These are phyloP conservation scores for Iris macrosiphon DNA, from an alignment of 106 monocot genomes.

Conservation along the genomic window DNA sequence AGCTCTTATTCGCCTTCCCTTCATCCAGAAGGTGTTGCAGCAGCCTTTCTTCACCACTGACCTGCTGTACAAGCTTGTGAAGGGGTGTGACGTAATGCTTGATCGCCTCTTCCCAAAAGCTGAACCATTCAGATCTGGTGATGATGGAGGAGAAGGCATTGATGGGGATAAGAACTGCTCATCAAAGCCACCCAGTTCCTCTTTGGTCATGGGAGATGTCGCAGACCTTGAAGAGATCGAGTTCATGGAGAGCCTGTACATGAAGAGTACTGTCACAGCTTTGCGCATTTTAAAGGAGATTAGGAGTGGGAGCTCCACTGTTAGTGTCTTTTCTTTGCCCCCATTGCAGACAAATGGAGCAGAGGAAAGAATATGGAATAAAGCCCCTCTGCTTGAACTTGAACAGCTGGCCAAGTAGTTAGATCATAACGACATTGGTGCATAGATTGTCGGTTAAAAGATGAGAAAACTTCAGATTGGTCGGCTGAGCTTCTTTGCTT, in stretches of 20 bases:
- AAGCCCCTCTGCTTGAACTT: conserved; percentile 32
- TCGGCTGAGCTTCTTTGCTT: too few relatives aligned
- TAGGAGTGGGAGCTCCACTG: conserved; percentile 68
- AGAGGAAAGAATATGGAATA: conserved; percentile 34
- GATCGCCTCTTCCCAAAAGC: conserved; percentile 50
- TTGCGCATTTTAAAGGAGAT: conserved; percentile 58
- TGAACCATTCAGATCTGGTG: conserved; percentile 17
- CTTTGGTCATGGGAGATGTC: conserved; percentile 17
- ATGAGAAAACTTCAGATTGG: too few relatives aligned
- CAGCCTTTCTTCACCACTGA: conserved; percentile 92
- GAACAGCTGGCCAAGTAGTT: conserved; percentile 41
- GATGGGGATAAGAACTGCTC: not conserved
- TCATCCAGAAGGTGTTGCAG: conserved; percentile 73
- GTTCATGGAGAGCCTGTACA: conserved; percentile 55
- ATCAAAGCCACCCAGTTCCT: conserved; percentile 8
- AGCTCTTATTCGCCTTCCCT: conserved; percentile 61
- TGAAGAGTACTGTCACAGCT: conserved; percentile 78
- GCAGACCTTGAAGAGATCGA: conserved; percentile 57
- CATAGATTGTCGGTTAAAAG: too few relatives aligned
- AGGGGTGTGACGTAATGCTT: conserved; percentile 75
- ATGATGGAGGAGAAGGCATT: not conserved
- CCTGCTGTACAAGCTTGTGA: conserved; percentile 66
- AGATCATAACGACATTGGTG: too few relatives aligned
- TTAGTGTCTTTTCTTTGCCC: conserved; percentile 74
- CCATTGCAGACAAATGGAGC: conserved; percentile 33